Conservation (phyloP, 139 green algal species). For the Protoeuglena noctilucae region DNA sequence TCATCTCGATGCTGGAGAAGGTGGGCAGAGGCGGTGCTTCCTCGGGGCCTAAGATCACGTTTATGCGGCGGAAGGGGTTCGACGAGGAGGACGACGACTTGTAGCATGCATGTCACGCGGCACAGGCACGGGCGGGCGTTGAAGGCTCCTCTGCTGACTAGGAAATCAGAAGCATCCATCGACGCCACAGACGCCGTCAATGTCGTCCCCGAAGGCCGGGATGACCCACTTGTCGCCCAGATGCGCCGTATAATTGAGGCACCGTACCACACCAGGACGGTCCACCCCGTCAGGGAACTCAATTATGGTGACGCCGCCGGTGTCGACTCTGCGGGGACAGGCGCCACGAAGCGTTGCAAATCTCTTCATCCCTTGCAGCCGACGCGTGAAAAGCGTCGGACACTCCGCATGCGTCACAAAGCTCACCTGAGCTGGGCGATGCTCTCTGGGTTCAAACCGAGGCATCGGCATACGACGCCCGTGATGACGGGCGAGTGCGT, state of each 20-base stretch:
- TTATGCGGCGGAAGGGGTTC: neutral
- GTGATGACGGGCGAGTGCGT: conserved; percentile 21
- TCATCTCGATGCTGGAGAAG: neutral
- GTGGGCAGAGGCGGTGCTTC: neutral
- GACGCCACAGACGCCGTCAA: conserved; percentile 29
- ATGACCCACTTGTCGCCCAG: conserved; percentile 20
- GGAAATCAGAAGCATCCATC: conserved; percentile 31
- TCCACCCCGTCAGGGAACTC: conserved; percentile 37
- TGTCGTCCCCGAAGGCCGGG: conserved; percentile 33
- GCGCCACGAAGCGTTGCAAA: neutral
- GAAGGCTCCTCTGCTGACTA: conserved; percentile 7
- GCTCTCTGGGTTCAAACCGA: conserved; percentile 19
- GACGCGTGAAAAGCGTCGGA: neutral
- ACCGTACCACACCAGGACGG: conserved; percentile 15
- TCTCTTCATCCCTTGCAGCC: conserved; percentile 1
- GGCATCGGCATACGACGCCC: conserved; percentile 25
- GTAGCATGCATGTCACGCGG: neutral
- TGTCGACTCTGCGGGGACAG: conserved; percentile 16
- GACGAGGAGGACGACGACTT: neutral
- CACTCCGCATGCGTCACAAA: neutral
- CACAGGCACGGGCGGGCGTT: too few relatives aligned
- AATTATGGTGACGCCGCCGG: conserved; percentile 43
- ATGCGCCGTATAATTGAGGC: conserved; percentile 42
- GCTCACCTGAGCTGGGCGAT: conserved; percentile 19
- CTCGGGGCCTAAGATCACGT: neutral